phyloP scores from a whole-genome alignment of 176 grass and related monocot genomes.

The Carex parvula region DNA sequence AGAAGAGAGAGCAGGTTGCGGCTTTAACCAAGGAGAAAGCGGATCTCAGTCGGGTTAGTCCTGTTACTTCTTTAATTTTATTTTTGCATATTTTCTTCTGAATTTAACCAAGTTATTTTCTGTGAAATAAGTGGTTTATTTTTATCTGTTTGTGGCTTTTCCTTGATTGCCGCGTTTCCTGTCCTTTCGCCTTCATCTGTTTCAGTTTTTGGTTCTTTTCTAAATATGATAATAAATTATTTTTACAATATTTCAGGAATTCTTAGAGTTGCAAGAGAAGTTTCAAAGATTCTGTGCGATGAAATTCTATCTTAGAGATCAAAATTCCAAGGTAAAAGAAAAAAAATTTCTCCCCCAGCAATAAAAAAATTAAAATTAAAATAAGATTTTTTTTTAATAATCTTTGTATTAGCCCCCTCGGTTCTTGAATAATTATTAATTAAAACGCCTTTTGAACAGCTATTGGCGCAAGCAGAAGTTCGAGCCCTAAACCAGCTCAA shows the following conservation, averaged over 20 bases:
- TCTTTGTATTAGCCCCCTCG: background rate
- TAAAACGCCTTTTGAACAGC: background rate
- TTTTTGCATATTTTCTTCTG: background rate
- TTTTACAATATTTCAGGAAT: constrained; percentile 23
- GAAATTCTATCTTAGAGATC: background rate
- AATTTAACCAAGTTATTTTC: background rate
- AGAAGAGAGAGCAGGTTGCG: constrained; percentile 11
- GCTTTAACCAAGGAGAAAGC: constrained; percentile 11
- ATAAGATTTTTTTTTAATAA: background rate
- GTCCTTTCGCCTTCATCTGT: background rate
- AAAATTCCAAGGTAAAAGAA: constrained; percentile 13
- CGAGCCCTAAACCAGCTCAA: background rate
- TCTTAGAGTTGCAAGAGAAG: background rate
- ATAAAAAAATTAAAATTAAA: background rate
- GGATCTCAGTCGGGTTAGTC: constrained; percentile 10
- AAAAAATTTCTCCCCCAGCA: background rate
- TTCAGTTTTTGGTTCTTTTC: background rate
- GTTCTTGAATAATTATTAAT: background rate
- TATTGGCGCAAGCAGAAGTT: background rate
- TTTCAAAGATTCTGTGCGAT: background rate
- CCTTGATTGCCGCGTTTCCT: background rate
- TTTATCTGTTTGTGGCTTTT: background rate
- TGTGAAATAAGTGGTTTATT: background rate
- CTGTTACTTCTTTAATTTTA: background rate
- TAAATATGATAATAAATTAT: background rate